Evolutionary conservation across 2,329 filamentous ascomycete genomes (phyloP).

Genomic region (Arthrobotrys pseudoclavata): DNA sequence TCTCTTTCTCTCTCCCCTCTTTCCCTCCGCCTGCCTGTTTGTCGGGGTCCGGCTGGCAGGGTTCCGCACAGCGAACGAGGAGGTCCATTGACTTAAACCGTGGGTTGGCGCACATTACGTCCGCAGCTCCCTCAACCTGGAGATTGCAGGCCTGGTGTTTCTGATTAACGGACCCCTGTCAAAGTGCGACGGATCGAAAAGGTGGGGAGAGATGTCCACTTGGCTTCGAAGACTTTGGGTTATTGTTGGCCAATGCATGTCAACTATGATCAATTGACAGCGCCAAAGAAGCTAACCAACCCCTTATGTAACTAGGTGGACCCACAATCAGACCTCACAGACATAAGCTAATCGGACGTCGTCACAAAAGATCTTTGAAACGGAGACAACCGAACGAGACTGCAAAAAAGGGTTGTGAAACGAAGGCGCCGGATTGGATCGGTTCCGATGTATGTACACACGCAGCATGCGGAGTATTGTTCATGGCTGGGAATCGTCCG

Average conservation of each 20-base stretch:
- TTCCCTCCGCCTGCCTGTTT: constrained; percentile 31
- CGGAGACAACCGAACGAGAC: not conserved
- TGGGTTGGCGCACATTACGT: not conserved
- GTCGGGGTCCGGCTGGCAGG: constrained; percentile 15
- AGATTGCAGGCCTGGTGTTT: constrained; percentile 57
- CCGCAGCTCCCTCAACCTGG: constrained; percentile 19
- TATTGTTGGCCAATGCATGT: constrained; percentile 29
- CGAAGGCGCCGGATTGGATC: constrained; percentile 8
- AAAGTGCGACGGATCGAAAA: constrained; percentile 6
- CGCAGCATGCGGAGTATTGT: not conserved
- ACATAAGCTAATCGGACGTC: not conserved
- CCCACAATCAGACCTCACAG: constrained; percentile 28
- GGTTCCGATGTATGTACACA: not conserved
- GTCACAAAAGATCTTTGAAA: constrained; percentile 7
- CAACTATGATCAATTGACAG: constrained; percentile 25
- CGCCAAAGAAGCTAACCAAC: constrained; percentile 16
- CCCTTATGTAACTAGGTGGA: constrained; percentile 21
- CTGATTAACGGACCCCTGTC: constrained; percentile 44
- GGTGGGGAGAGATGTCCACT: not conserved
- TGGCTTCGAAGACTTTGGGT: not conserved
- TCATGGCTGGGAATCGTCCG: not conserved
- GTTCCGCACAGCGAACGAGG: constrained; percentile 13
- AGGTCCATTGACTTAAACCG: constrained; percentile 6
- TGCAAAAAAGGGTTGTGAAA: not conserved
- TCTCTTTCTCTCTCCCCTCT: not conserved